phyloP scores from a whole-genome alignment of 352 stramenopile genomes.

The Globisporangium radiosum region DNA sequence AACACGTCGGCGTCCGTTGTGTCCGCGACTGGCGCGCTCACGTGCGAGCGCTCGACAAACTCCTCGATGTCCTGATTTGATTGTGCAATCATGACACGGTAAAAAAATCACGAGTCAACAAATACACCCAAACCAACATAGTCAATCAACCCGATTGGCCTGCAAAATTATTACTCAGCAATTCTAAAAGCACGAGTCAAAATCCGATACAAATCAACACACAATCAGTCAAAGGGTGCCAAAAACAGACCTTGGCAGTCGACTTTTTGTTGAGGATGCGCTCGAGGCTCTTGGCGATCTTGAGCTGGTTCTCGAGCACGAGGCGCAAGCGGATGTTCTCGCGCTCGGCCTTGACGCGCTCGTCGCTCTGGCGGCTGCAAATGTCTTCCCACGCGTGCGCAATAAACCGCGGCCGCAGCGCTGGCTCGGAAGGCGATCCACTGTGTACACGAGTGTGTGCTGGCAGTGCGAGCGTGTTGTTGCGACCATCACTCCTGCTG shows the following conservation, averaged over 20 bases:
- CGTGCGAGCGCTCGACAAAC: not conserved
- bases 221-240: no score
- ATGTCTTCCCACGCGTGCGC: constrained; percentile 14
- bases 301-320: constrained; percentile 55
- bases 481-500: not conserved
- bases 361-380: constrained; percentile 9
- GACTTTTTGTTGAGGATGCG: constrained; percentile 10
- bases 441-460: not conserved
- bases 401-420: not conserved
- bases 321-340: constrained; percentile 52
- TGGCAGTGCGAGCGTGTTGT: not conserved
- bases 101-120: no score
- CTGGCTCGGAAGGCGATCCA: not conserved
- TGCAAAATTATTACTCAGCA: no score
- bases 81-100: not conserved
- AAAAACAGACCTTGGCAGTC: not conserved
- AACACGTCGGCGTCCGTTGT: constrained; percentile 2
- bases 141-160: no score
- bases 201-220: no score
- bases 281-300: constrained; percentile 46
- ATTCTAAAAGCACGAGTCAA: no score
- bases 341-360: constrained; percentile 37
- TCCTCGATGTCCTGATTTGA: constrained; percentile 1
- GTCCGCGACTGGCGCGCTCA: not conserved
- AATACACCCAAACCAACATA: no score